Evolutionary conservation across 2,329 filamentous ascomycete species (phyloP), one percentile per base, ranked within the genome.

Genomic region (Sclerotinia trifoliorum): DNA sequence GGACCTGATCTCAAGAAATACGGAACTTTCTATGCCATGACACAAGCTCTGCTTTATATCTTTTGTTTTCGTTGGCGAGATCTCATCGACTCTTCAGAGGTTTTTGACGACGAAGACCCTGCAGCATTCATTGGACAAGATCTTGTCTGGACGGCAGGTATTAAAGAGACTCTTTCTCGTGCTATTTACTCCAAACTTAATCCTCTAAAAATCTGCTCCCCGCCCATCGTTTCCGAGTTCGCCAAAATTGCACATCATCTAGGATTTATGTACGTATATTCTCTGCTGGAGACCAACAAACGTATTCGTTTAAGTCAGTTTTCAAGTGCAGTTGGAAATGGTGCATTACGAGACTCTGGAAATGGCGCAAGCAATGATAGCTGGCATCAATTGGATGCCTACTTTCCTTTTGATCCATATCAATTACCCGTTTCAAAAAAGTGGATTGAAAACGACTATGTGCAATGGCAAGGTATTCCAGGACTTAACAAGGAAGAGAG

Each of bases 61-160:
- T 92, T 91, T 80, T 99, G 95, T 82, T 99, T 99, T 83, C 89
- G 95, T 67, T 99, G 95, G 95, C 90, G 93, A 70, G 94, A 98
- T 76, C 83, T 99, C 58, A 90, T 92, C 67, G 82, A 86, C 26
- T 84, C 86, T 1, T 80, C 84, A 13, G 82, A 86, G 48, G 65
- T 74, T 69, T 85, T 86, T 68, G 90, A 86, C 79, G 86, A 82
- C 71, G 90, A 86, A 69, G 87, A 90, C 70, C 81, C 83, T 15
- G 81, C 83, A 0, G 86, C 85, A 1, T 89, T 86, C 73, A 80
- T 88, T 24, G 85, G 88, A 3, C 88, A 90, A 72, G 91, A 96
- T 68, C 87, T 96, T 54, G 84, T 86, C 52, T 98, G 95, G 90
- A 86, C 90, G 65, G 84, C 88, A 11, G 86, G 86, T 32, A 86